These are phyloP conservation scores for Cenchrus fungigraminus DNA, from an alignment of 176 grass and related monocot species.

Conservation along the genomic window DNA sequence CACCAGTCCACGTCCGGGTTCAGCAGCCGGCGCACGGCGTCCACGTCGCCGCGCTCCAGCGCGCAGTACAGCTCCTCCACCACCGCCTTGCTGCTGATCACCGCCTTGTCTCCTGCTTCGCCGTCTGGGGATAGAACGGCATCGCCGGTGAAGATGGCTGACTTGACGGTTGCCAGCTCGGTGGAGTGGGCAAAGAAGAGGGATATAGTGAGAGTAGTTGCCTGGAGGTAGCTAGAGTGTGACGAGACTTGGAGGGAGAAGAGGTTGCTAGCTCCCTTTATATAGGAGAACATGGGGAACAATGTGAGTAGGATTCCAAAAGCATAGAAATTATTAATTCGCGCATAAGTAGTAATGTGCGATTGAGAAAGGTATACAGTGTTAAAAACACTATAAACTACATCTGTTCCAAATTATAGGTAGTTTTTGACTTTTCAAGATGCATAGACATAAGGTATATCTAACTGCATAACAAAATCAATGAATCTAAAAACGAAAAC, in stretches of 20 bases:
- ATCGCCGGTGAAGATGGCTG: not conserved
- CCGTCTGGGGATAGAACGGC: not conserved
- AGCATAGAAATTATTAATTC: not conserved
- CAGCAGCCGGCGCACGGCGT: constrained; percentile 59
- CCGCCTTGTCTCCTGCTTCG: not conserved
- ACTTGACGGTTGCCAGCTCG: constrained; percentile 32
- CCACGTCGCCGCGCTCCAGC: constrained; percentile 60
- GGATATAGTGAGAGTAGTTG: not conserved
- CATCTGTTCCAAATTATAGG: too few species aligned
- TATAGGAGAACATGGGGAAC: not conserved
- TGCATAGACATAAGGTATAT: too few species aligned
- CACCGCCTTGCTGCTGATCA: constrained; percentile 50
- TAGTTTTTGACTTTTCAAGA: not conserved
- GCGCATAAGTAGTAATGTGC: not conserved
- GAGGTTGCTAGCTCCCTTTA: constrained; percentile 1
- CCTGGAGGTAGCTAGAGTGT: not conserved
- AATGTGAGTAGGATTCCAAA: constrained; percentile 24
- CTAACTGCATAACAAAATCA: too few species aligned
- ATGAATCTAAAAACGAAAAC: too few species aligned
- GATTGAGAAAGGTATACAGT: not conserved
- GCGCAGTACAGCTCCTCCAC: constrained; percentile 72
- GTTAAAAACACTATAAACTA: too few species aligned
- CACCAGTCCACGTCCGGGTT: constrained; percentile 88
- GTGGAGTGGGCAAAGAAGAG: not conserved
- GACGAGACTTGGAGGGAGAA: not conserved